phyloP scores from a whole-genome alignment of 2,329 filamentous ascomycete genomes.

The Dothideomycetidae sp. region DNA sequence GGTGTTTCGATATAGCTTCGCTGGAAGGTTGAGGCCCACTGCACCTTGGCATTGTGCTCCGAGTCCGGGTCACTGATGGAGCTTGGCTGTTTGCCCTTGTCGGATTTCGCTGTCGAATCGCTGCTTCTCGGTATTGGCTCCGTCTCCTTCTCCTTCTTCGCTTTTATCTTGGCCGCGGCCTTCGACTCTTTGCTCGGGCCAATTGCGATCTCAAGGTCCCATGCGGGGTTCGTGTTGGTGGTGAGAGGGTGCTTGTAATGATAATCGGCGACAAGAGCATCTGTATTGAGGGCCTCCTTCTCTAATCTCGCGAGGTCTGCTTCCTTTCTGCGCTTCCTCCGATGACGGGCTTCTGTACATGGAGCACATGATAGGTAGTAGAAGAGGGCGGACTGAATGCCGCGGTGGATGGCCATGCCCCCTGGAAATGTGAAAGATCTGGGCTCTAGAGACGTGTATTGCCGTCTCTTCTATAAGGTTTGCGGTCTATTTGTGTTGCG shows the following conservation, averaged over 20 bases:
- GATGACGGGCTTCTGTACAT: slow-evolving; percentile 57
- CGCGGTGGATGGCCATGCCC: slow-evolving; percentile 25
- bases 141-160: slow-evolving; percentile 29
- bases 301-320: slow-evolving; percentile 54
- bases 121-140: slow-evolving; percentile 17
- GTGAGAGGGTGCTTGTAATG: slow-evolving; percentile 63
- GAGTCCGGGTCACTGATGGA: slow-evolving; percentile 2
- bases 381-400: slow-evolving; percentile 62
- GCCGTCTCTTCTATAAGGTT: too few species aligned
- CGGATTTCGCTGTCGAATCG: slow-evolving; percentile 9
- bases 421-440: too few species aligned
- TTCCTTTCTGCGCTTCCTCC: slow-evolving; percentile 55
- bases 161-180: slow-evolving; percentile 27
- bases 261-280: slow-evolving; percentile 44
- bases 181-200: slow-evolving; percentile 40
- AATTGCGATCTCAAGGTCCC: slow-evolving; percentile 72
- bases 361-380: slow-evolving; percentile 65
- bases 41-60: slow-evolving; percentile 3
- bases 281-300: slow-evolving; percentile 48
- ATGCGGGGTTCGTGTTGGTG: slow-evolving; percentile 82
- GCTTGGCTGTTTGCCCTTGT: slow-evolving; percentile 8
- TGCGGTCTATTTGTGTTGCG: too few species aligned
- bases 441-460: too few species aligned
- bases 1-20: slow-evolving; percentile 38
- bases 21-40: slow-evolving; percentile 17